Evolutionary conservation across 805 yeast species (phyloP), one percentile per base, ranked within the genome.

Genomic region (Candida sakaeoensis): DNA sequence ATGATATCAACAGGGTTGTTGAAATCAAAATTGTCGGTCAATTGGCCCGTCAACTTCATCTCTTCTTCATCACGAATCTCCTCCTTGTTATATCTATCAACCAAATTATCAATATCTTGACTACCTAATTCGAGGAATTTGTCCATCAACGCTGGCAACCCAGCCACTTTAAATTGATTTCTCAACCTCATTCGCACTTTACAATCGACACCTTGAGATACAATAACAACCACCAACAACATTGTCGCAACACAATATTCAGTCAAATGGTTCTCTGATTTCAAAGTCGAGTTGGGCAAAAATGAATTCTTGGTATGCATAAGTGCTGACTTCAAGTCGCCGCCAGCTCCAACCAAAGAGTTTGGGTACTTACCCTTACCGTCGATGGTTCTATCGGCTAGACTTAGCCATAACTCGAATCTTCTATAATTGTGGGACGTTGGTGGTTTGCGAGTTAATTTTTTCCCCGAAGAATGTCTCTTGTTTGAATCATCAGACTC

Each of bases 261-360:
- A 44, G 75, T 63, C 18, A 87, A 63, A 41, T 80, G 77, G 40
- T 72, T 72, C 53, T 85, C 91, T 18, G 79, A 73, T 25, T 38
- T 37, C 10, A 23, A 14, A 36, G 72, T 71, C 23, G 74, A 67
- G 17, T 61, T 61, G 0, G 79, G 77, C 2, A 70, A 65, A 8
- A 5, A 12, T n/a, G 23, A 30, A 18, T 26, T 37, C 26, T 30
- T 23, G 28, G 40, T 13, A 12, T 13, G 4, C 17, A 33, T 16
- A 43, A 56, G 57, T 5, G 61, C 61, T 9, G 73, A 58, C 43
- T 79, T 80, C 39, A 79, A 73, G 49, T 91, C 97, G 8, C 83
- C 93, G 43, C 87, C 82, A 0, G 96, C 95, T 2, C 97, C 97
- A 7, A 91, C 98, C 52, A 83, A 60, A 1, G 96, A 86, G 8